Percentiles rank a stretch among this genome's conserved stretches.
Conservation (phyloP, 108 stramenopile genomes). For the Cyclotella cryptica region DNA sequence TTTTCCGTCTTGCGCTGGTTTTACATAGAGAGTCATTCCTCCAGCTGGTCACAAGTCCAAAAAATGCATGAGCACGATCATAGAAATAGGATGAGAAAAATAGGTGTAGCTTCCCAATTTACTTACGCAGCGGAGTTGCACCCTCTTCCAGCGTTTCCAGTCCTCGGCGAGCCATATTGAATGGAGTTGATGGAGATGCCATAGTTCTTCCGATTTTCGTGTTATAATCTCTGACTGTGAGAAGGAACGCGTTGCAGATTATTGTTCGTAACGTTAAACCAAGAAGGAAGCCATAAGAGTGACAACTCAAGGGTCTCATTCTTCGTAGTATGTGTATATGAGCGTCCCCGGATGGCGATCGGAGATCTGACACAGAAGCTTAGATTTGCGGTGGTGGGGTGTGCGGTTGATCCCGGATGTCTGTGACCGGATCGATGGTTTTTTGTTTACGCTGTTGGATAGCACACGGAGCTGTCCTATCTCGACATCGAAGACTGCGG, state of each 20-base stretch:
- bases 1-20: constrained; percentile 74
- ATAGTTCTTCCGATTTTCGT: not conserved
- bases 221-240: not conserved
- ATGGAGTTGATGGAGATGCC: not conserved
- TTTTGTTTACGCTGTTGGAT: too few species aligned
- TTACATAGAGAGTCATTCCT: constrained; percentile 84
- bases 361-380: too few species aligned
- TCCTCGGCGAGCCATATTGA: constrained; percentile 4
- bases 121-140: constrained; percentile 14
- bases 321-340: too few species aligned
- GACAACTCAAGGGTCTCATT: too few species aligned
- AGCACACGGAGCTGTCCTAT: too few species aligned
- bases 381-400: too few species aligned
- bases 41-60: constrained; percentile 60
- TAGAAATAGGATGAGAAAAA: not conserved
- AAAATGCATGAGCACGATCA: not conserved
- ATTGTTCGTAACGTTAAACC: not conserved
- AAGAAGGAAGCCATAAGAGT: too few species aligned
- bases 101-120: not conserved
- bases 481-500: too few species aligned
- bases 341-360: too few species aligned
- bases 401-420: too few species aligned
- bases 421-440: too few species aligned
- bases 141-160: constrained; percentile 15
- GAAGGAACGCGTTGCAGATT: not conserved